These are phyloP conservation scores for Grosmannia penicillata DNA, from an alignment of 2,329 filamentous ascomycete species.

Conservation along the genomic window DNA sequence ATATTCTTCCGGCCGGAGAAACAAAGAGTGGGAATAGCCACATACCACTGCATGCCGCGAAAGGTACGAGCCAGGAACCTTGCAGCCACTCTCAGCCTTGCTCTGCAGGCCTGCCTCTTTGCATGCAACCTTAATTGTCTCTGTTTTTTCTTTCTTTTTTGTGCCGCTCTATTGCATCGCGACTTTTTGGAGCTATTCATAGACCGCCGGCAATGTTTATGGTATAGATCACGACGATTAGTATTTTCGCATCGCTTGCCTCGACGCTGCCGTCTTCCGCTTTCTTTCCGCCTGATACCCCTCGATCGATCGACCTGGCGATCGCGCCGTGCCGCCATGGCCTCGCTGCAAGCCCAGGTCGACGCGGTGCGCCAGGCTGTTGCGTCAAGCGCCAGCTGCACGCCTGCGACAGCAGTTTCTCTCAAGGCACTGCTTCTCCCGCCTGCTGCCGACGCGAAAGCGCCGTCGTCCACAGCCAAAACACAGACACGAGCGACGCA, in stretches of 20 bases:
- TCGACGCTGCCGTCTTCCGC: background rate
- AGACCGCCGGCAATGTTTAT: slow-evolving; percentile 1
- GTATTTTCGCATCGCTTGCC: no score
- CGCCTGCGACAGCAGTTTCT: slow-evolving; percentile 25
- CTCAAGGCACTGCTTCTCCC: slow-evolving; percentile 30
- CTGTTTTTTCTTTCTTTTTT: background rate
- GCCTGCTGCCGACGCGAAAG: slow-evolving; percentile 16
- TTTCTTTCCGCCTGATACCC: slow-evolving; percentile 4
- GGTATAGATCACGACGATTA: background rate
- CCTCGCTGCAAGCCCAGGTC: slow-evolving; percentile 22
- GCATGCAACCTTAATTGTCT: background rate
- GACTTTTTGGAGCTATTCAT: slow-evolving; percentile 11
- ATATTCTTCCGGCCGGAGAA: slow-evolving; percentile 5
- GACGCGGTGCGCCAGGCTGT: slow-evolving; percentile 32
- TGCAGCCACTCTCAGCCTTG: background rate
- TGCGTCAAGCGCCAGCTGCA: slow-evolving; percentile 30
- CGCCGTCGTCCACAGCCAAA: slow-evolving; percentile 12
- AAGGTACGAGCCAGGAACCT: no score
- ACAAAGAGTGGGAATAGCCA: slow-evolving; percentile 1
- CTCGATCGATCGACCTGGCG: background rate
- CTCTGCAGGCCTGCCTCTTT: background rate
- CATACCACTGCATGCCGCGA: background rate
- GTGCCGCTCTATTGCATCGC: background rate
- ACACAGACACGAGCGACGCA: slow-evolving; percentile 4
- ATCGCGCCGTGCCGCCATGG: slow-evolving; percentile 15